phyloP scores from a whole-genome alignment of 345 rosid genomes.

The Citrus cavaleriei region DNA sequence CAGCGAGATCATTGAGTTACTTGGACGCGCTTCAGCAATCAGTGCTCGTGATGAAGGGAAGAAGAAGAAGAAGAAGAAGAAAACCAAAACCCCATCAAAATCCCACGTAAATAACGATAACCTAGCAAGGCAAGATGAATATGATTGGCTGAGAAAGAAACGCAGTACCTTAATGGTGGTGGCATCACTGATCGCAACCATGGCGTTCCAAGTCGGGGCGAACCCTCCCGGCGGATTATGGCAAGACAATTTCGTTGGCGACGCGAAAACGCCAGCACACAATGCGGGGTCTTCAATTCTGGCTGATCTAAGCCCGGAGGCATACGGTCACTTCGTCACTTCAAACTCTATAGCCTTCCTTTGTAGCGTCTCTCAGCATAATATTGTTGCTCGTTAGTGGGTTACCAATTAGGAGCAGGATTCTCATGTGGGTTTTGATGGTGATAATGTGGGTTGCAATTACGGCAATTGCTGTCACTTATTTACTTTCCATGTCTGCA shows the following conservation, averaged over 20 bases:
- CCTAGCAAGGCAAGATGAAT: no score
- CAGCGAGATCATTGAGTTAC: constrained; percentile 14
- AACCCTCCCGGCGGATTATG: constrained; percentile 26
- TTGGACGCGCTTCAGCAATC: background rate
- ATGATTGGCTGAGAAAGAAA: background rate
- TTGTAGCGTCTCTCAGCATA: constrained; percentile 24
- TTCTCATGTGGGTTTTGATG: no score
- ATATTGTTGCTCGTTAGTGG: background rate
- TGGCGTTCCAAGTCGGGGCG: constrained; percentile 28
- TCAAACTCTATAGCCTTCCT: constrained; percentile 21
- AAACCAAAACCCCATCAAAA: no score
- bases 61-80: no score
- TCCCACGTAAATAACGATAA: no score
- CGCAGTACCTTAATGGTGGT: constrained; percentile 25
- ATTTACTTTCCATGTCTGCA: no score
- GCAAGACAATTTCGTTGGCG: constrained; percentile 5
- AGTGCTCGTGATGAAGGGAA: no score
- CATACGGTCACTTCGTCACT: background rate
- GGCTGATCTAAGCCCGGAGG: background rate
- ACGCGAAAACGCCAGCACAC: background rate
- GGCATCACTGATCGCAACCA: constrained; percentile 33
- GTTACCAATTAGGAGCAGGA: no score
- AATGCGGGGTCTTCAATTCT: background rate
- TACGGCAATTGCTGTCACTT: no score
- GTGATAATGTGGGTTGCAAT: no score